Percentiles rank a stretch among this genome's conserved stretches.
Conservation (phyloP, 2,329 filamentous ascomycete genomes). For the Venturia effusa region DNA sequence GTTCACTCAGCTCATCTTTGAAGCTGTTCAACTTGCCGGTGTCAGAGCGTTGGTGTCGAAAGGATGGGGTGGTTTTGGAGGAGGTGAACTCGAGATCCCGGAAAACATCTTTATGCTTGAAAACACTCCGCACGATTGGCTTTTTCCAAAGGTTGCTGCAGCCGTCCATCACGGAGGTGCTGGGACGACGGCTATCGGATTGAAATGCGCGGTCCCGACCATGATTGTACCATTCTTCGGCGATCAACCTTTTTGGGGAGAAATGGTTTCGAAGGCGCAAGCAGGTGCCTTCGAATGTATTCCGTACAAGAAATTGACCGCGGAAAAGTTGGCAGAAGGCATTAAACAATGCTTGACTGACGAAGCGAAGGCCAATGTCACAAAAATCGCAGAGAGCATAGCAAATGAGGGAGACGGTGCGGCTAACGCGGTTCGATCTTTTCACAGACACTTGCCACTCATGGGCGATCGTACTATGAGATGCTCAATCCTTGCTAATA, state of each 20-base stretch:
- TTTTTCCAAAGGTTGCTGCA: conserved; percentile 55
- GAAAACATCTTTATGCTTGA: conserved; percentile 62
- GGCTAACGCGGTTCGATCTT: conserved; percentile 55
- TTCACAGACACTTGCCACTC: conserved; percentile 50
- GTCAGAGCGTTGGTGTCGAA: conserved; percentile 63
- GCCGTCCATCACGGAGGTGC: conserved; percentile 71
- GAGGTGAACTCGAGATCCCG: conserved; percentile 32
- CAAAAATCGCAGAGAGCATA: conserved; percentile 50
- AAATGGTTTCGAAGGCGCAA: conserved; percentile 52
- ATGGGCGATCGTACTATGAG: conserved; percentile 39
- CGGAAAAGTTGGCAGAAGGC: conserved; percentile 56
- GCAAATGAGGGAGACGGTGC: conserved; percentile 57
- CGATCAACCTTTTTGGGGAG: conserved; percentile 70
- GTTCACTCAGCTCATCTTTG: conserved; percentile 32
- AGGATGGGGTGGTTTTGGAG: conserved; percentile 64
- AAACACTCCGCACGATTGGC: conserved; percentile 67
- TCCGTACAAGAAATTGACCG: conserved; percentile 56
- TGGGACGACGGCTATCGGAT: conserved; percentile 62
- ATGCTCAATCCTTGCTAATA: conserved; percentile 54
- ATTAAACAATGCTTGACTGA: conserved; percentile 57
- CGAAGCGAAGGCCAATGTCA: conserved; percentile 46
- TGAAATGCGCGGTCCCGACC: conserved; percentile 60
- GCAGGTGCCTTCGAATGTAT: conserved; percentile 54
- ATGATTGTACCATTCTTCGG: conserved; percentile 74
- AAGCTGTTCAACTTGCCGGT: conserved; percentile 53